Evolutionary conservation across 345 rosid species (phyloP), one percentile per base, ranked within the genome.

Genomic region (Jatropha curcas): DNA sequence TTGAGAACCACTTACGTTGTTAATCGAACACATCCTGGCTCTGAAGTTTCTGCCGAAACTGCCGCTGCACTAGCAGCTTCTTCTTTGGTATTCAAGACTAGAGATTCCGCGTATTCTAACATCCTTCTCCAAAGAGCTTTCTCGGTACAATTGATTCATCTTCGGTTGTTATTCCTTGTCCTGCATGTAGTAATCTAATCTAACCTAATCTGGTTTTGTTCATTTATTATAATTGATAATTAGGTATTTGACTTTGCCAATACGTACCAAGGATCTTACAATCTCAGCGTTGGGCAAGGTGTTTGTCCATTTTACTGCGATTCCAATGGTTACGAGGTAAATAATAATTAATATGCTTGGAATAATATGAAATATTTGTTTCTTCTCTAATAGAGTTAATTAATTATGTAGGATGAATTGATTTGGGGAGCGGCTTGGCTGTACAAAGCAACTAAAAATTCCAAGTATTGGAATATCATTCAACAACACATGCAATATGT

Each of bases 341-440:
- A 58, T 27, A 41, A 12, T 7, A 14, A 14, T 22, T 16, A 34
- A 68, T 37, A 4, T 8, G 45, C 6, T 16, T 48, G 52, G 52
- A 48, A 16, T 45, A 45, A 46, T 16, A 1, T 46, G 20, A 46
- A 13, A 46, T 12, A 46, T 46, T 0, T 48, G 5, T 48, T 48
- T 48, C 3, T 48, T 48, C 16, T 17, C 7, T 17, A 19, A 17
- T 14, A 48, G 16, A 20, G 11, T 45, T 65, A 43, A 56, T 2
- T 25, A 14, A 14, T 17, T 58, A 16, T 58, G 10, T 67, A 77
- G 76, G 80, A 77, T 66, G 80, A 77, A 66, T 68, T 71, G 45
- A 16, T 71, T 1, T 77, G 80, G 80, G 80, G 68, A 65, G 80
- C 80, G 51, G 62, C 80, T 22, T 77, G 80, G 80, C 22, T 77